Conservation (phyloP, 257 asterid genomes). For the Ilex aquifolium region DNA sequence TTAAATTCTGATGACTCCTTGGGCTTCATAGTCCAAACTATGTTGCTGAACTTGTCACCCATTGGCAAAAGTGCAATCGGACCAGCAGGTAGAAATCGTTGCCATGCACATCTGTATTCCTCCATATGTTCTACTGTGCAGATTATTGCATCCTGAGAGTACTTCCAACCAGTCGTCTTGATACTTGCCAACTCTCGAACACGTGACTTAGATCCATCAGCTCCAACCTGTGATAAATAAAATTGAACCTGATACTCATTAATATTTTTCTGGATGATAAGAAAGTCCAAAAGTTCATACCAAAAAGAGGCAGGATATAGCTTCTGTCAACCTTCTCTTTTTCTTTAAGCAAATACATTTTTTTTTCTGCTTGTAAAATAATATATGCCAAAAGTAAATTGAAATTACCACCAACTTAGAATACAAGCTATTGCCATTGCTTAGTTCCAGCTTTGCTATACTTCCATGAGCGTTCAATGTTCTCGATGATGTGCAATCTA, state of each 20-base stretch:
- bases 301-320: background rate
- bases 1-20: slow-evolving; percentile 59
- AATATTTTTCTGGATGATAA: background rate
- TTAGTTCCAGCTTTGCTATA: slow-evolving; percentile 61
- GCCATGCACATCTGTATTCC: slow-evolving; percentile 81
- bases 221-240: slow-evolving; percentile 62
- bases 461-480: slow-evolving; percentile 33
- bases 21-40: slow-evolving; percentile 94
- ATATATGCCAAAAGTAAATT: background rate
- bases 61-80: slow-evolving; percentile 93
- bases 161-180: slow-evolving; percentile 86
- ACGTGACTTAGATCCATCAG: slow-evolving; percentile 93
- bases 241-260: slow-evolving; percentile 1
- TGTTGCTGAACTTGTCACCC: slow-evolving; percentile 85
- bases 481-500: slow-evolving; percentile 17
- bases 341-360: background rate
- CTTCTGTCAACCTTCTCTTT: slow-evolving; percentile 5
- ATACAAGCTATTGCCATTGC: slow-evolving; percentile 61
- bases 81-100: slow-evolving; percentile 77
- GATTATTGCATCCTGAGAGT: slow-evolving; percentile 83
- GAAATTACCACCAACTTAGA: slow-evolving; percentile 83
- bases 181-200: slow-evolving; percentile 90
- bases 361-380: background rate
- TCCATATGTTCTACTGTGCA: slow-evolving; percentile 71
- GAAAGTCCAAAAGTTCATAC: background rate